Evolutionary conservation across 306 rosid species (phyloP).

Genomic region (Pueraria montana): DNA sequence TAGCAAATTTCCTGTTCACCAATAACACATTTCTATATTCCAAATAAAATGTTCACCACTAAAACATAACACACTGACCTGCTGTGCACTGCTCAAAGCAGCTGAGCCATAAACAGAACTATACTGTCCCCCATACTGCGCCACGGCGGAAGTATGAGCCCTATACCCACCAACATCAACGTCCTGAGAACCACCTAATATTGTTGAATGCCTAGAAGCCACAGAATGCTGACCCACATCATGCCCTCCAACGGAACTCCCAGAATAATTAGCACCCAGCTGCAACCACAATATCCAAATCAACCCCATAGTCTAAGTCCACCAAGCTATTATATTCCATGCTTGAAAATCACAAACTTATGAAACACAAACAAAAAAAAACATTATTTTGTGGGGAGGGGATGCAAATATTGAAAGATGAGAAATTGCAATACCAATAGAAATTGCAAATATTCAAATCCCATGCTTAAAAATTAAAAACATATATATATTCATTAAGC

Average conservation of each 20-base stretch:
- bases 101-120: conserved; percentile 87
- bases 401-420: not conserved
- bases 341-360: not conserved
- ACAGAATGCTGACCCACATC: conserved; percentile 79
- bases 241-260: conserved; percentile 81
- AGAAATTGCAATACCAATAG: not conserved
- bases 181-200: conserved; percentile 80
- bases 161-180: conserved; percentile 76
- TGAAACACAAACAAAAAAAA: not conserved
- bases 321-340: not conserved
- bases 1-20: not conserved
- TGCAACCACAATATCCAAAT: conserved; percentile 44
- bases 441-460: not conserved
- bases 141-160: conserved; percentile 69
- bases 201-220: conserved; percentile 81
- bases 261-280: conserved; percentile 80
- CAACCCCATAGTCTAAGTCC: conserved; percentile 19
- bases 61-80: conserved; percentile 59
- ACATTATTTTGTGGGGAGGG: not conserved
- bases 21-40: not conserved
- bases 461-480: not conserved
- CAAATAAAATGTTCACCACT: not conserved
- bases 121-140: conserved; percentile 94
- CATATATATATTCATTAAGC: not conserved
- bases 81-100: conserved; percentile 74